phyloP scores from a whole-genome alignment of 2,329 filamentous ascomycete genomes.

The Lecanicillium sp. region DNA sequence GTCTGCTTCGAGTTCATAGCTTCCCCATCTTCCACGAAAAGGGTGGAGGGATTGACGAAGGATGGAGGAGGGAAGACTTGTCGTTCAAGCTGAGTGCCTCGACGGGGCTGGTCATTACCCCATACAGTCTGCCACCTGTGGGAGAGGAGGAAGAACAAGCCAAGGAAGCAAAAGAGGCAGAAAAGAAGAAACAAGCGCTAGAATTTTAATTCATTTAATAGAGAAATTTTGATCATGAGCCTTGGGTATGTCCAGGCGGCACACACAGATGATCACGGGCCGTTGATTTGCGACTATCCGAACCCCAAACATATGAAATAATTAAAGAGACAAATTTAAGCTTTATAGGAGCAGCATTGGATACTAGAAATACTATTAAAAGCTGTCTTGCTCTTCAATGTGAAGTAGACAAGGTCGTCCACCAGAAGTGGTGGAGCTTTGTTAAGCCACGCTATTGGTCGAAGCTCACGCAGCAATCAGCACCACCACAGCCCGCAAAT shows the following conservation, averaged over 20 bases:
- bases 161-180: conserved; percentile 31
- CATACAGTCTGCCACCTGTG: conserved; percentile 81
- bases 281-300: too few relatives aligned
- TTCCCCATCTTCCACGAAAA: conserved; percentile 82
- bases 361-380: too few relatives aligned
- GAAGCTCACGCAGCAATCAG: neutral
- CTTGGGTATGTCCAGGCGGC: too few relatives aligned
- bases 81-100: conserved; percentile 81
- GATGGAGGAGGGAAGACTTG: conserved; percentile 71
- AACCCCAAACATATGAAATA: too few relatives aligned
- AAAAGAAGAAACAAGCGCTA: conserved; percentile 53
- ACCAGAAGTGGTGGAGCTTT: neutral
- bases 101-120: conserved; percentile 75
- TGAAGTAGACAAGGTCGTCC: too few relatives aligned
- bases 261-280: too few relatives aligned
- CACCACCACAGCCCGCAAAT: conserved; percentile 5
- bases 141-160: conserved; percentile 54
- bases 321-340: too few relatives aligned
- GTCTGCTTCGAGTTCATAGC: conserved; percentile 74
- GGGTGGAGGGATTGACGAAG: conserved; percentile 66
- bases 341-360: too few relatives aligned
- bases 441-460: neutral
- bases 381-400: too few relatives aligned
- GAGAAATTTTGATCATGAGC: too few relatives aligned
- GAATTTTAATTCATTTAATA: too few relatives aligned